Evolutionary conservation across 2,329 filamentous ascomycete genomes (phyloP).

Genomic region (Diaporthe eres): DNA sequence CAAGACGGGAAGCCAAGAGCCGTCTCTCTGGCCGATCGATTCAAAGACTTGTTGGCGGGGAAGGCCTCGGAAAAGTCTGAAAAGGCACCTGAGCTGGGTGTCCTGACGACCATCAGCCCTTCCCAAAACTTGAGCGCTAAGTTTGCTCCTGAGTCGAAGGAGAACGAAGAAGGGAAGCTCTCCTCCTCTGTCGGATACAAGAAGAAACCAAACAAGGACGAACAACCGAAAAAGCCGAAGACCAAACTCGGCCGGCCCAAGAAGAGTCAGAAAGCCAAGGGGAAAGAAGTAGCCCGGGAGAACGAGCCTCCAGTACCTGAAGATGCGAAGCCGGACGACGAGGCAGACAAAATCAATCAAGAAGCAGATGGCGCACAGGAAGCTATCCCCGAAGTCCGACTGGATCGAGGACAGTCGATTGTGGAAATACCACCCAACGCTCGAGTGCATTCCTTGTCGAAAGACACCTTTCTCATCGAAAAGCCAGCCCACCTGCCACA

Average conservation of each 20-base stretch:
- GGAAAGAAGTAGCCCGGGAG: conserved; percentile 4
- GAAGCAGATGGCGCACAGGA: background rate
- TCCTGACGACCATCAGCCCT: background rate
- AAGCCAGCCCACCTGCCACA: conserved; percentile 8
- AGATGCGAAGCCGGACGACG: background rate
- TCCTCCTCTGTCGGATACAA: background rate
- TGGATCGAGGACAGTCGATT: conserved; percentile 14
- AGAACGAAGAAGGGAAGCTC: background rate
- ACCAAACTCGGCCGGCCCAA: conserved; percentile 2
- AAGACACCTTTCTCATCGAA: conserved; percentile 30
- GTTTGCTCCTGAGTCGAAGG: background rate
- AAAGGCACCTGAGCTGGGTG: background rate
- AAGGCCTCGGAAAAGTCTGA: background rate
- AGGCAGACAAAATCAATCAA: background rate
- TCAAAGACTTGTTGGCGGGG: background rate
- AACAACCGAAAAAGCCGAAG: conserved; percentile 14
- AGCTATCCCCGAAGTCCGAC: background rate
- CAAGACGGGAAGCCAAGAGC: conserved; percentile 11
- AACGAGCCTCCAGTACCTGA: background rate
- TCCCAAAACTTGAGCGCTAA: background rate
- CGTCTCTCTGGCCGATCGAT: background rate
- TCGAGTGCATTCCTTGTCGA: conserved; percentile 34
- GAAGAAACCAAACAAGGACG: background rate
- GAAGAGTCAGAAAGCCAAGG: conserved; percentile 12
- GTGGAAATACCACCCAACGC: conserved; percentile 29